phyloP scores from a whole-genome alignment of 139 green algal species.

The Ulvella scutata region DNA sequence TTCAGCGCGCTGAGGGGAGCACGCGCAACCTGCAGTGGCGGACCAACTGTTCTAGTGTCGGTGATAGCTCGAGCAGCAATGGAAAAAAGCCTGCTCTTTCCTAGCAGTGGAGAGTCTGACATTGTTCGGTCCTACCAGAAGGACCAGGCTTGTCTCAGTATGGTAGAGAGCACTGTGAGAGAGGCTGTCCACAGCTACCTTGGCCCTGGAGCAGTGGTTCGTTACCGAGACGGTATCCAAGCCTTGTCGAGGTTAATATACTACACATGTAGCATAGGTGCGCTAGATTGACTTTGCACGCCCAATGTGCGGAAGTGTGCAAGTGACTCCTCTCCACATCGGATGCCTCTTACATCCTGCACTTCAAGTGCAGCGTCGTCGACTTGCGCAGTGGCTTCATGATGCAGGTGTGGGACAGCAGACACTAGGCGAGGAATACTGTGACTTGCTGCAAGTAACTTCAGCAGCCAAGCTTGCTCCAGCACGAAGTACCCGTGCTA shows the following conservation, averaged over 20 bases:
- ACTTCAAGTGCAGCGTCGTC: not conserved
- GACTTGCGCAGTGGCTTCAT: not conserved
- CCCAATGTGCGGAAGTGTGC: not conserved
- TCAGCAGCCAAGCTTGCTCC: not conserved
- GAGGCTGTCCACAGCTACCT: not conserved
- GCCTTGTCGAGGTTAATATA: not conserved
- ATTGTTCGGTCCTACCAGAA: not conserved
- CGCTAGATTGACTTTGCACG: not conserved
- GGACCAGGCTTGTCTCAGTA: not conserved
- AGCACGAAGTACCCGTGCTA: not conserved
- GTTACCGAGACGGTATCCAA: not conserved
- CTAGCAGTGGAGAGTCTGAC: not conserved
- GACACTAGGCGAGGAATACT: not conserved
- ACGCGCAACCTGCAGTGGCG: too few relatives aligned
- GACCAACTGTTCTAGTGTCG: too few relatives aligned
- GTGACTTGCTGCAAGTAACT: not conserved
- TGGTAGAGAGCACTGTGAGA: not conserved
- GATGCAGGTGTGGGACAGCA: not conserved
- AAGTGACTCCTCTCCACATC: not conserved
- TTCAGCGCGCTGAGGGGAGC: too few relatives aligned
- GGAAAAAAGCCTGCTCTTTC: not conserved
- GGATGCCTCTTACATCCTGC: not conserved
- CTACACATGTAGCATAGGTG: not conserved
- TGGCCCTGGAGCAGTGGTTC: not conserved
- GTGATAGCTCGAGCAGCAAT: too few relatives aligned